Conservation (phyloP, 108 stramenopile genomes). For the Pseudonitzschia delicatissima region DNA sequence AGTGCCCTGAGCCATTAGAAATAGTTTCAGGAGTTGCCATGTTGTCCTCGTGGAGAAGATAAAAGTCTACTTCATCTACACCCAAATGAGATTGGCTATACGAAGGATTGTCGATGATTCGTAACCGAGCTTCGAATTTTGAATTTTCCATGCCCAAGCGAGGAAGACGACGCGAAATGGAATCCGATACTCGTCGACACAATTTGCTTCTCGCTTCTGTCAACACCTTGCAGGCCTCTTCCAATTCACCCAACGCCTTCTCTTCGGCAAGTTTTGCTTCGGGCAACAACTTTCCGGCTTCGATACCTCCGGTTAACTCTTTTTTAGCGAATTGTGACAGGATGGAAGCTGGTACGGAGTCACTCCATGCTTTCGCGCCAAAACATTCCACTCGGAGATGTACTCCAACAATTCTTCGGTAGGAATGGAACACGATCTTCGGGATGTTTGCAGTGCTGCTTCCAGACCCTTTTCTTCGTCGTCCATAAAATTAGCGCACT, state of each 20-base stretch:
- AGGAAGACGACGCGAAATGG: slow-evolving; percentile 58
- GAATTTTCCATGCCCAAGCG: slow-evolving; percentile 67
- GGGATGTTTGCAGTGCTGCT: slow-evolving; percentile 38
- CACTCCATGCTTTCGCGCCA: slow-evolving; percentile 80
- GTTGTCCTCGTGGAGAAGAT: slow-evolving; percentile 42
- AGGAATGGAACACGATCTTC: slow-evolving; percentile 35
- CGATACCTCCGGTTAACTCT: slow-evolving; percentile 73
- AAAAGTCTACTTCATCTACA: slow-evolving; percentile 54
- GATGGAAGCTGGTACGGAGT: slow-evolving; percentile 51
- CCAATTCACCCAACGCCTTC: slow-evolving; percentile 41
- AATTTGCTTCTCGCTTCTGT: slow-evolving; percentile 43
- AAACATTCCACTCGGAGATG: slow-evolving; percentile 73
- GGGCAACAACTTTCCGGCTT: slow-evolving; percentile 56
- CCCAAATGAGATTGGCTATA: slow-evolving; percentile 35
- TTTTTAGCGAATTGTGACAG: slow-evolving; percentile 56
- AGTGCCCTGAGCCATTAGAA: no score
- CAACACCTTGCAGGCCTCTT: slow-evolving; percentile 40
- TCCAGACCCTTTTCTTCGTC: slow-evolving; percentile 50
- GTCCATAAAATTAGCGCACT: slow-evolving; percentile 58
- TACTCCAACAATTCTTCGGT: slow-evolving; percentile 58
- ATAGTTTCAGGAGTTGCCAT: slow-evolving; percentile 3
- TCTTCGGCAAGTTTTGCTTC: slow-evolving; percentile 49
- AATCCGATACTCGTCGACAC: slow-evolving; percentile 40
- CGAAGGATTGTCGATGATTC: background rate
- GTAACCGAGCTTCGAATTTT: slow-evolving; percentile 46